These are phyloP conservation scores for Solanum hybrid DNA, from an alignment of 305 asterid species.

Conservation along the genomic window DNA sequence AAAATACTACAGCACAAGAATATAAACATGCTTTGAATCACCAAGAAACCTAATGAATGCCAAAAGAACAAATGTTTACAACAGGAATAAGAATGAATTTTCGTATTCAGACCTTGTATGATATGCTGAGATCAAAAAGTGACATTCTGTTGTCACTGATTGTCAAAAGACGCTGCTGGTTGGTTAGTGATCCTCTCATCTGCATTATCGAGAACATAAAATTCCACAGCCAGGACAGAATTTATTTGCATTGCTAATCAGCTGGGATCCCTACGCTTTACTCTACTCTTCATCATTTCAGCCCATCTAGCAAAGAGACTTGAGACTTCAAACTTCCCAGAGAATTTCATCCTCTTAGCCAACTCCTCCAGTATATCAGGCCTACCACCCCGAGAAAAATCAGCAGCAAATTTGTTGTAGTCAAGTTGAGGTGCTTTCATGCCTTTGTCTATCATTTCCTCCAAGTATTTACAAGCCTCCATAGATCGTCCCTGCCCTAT, in stretches of 20 bases:
- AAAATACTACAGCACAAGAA: not conserved
- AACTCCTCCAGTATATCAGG: conserved; percentile 43
- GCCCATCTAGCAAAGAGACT: conserved; percentile 43
- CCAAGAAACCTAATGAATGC: not conserved
- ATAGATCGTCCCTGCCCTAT: conserved; percentile 52
- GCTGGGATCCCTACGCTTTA: conserved; percentile 15
- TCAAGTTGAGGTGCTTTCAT: conserved; percentile 74
- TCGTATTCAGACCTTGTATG: not conserved
- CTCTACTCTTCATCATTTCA: conserved; percentile 39
- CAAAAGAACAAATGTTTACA: not conserved
- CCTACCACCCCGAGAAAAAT: conserved; percentile 42
- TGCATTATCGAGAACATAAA: not conserved
- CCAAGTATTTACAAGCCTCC: conserved; percentile 59
- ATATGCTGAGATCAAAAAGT: not conserved
- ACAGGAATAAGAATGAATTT: not conserved
- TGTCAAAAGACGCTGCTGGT: not conserved
- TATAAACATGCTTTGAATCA: not conserved
- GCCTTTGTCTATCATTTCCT: conserved; percentile 79
- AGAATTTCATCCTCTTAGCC: conserved; percentile 45
- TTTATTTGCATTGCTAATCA: not conserved
- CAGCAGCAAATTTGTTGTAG: conserved; percentile 46
- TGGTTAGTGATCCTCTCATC: not conserved
- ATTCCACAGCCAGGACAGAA: not conserved
- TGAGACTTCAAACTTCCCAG: conserved; percentile 54
- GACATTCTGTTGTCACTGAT: not conserved